Base-by-base conservation (phyloP, 257 asterid species). In the Verbena officinalis region DNA sequence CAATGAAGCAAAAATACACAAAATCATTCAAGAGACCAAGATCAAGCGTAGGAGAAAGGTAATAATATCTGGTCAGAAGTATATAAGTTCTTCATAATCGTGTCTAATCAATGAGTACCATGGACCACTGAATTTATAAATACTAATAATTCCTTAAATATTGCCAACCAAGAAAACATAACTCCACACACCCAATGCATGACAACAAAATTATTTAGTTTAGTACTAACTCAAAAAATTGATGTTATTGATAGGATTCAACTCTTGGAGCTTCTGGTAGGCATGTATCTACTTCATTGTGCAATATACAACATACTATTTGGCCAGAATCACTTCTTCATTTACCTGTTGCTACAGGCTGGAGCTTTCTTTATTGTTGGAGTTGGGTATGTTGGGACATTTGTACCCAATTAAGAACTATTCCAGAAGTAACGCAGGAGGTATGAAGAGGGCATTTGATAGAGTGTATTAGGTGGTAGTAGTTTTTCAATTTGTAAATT, bases 41-140 rank as follows among this genome's bases (percentile, higher is more conserved):
- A 73, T 85, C 84, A 4, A 76, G 84, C 58, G 31, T 86, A 21
- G 51, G 75, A 67, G 96, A 88, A 71, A 80, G 95, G 96, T 87
- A 83, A 31, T 8, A 62, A 27, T 12, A 33, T 73, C 51, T 15
- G 36, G 20, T 38, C 33, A 55, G 46, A 44, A 59, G 43, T 54
- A 31, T 11, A 42, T 49, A 60, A 39, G 50, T 51, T 39, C 19
- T 53, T 13, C 67, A 39, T 46, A 15, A 60, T 16, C 46, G 38
- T 16, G 20, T 23, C 23, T 15, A 46, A 46, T 46, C 23, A 46
- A 22, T 8, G 53, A 20, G 4, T 46, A 16, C 22, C 53, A 0
- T 17, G 23, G 53, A 16, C 24, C 53, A 46, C 53, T 16, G 53
- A 46, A 44, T 14, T 15, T 16, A 46, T 10, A 19, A 46, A 15